These are phyloP conservation scores for Yarrowia osloensis DNA, from an alignment of 805 yeast species.

Conservation along the genomic window DNA sequence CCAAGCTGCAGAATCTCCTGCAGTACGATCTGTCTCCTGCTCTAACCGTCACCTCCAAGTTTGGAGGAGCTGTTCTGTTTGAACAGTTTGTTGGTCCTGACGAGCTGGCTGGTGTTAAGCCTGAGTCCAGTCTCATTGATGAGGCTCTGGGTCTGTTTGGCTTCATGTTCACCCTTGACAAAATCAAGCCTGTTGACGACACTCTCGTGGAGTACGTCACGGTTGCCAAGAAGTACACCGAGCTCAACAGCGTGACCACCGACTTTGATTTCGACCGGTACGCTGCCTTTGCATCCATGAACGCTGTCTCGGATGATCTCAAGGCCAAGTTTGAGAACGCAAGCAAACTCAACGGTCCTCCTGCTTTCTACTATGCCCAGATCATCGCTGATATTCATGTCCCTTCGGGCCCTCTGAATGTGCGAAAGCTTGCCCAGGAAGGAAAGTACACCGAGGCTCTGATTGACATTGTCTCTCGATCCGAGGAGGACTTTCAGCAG, in stretches of 20 bases:
- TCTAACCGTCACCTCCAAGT: slow-evolving; percentile 7
- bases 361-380: slow-evolving; percentile 14
- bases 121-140: neutral
- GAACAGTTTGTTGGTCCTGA: slow-evolving; percentile 27
- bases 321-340: neutral
- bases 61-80: slow-evolving; percentile 24
- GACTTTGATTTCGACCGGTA: slow-evolving; percentile 26
- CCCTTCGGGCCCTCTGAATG: neutral
- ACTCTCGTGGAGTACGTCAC: slow-evolving; percentile 21
- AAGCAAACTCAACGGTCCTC: slow-evolving; percentile 2
- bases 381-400: neutral
- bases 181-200: slow-evolving; percentile 14
- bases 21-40: slow-evolving; percentile 21
- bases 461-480: slow-evolving; percentile 5
- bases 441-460: slow-evolving; percentile 18
- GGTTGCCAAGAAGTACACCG: slow-evolving; percentile 18
- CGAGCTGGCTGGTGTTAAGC: slow-evolving; percentile 23
- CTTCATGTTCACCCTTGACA: slow-evolving; percentile 20
- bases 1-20: neutral
- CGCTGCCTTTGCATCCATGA: slow-evolving; percentile 10
- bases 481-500: slow-evolving; percentile 20
- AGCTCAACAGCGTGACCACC: slow-evolving; percentile 9
- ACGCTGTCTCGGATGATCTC: neutral
- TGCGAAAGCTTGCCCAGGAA: neutral
- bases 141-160: slow-evolving; percentile 25